Evolutionary conservation across 306 rosid species (phyloP), one percentile per base, ranked within the genome.

Genomic region (Datisca glomerata): DNA sequence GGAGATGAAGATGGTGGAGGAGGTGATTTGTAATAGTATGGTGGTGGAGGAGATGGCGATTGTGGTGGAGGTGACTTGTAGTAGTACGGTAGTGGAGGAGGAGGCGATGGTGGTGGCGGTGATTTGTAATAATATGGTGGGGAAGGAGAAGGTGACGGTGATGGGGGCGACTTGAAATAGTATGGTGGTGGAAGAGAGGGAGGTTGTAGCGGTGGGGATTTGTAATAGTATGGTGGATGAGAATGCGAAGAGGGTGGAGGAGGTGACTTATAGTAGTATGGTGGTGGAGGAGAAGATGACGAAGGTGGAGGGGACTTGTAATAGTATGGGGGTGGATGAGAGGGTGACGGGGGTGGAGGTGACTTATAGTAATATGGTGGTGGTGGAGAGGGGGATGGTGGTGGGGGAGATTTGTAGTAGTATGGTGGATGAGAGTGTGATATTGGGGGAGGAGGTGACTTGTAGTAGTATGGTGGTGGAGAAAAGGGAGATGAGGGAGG

Each of bases 11-110:
- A n/a, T n/a, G n/a, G n/a, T n/a, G n/a, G n/a, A n/a, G n/a, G n/a
- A n/a, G n/a, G n/a, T n/a, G n/a, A n/a, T n/a, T n/a, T n/a, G n/a
- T n/a, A n/a, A n/a, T n/a, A n/a, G n/a, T n/a, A n/a, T n/a, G n/a
- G n/a, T n/a, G n/a, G n/a, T n/a, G n/a, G n/a, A n/a, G n/a, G n/a
- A n/a, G n/a, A n/a, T n/a, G n/a, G n/a, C n/a, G n/a, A n/a, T 0
- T 49, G 55, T 1, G 71, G 66, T 3, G 67, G 71, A 0, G 70
- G 49, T 0, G 70, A 45, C 7, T 9, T 57, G 36, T 68, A 68
- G 47, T 53, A 61, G 1, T 70, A 70, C 2, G 69, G 73, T 0
- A 85, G 84, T 20, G 94, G 94, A 0, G 96, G 86, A 37, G 96
- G 78, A 8, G 28, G 16, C 54, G 53, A 20, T 19, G 34, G 50